Evolutionary conservation across 2,329 filamentous ascomycete genomes (phyloP), one percentile per base, ranked within the genome.

Genomic region (Teratosphaeria destructans): DNA sequence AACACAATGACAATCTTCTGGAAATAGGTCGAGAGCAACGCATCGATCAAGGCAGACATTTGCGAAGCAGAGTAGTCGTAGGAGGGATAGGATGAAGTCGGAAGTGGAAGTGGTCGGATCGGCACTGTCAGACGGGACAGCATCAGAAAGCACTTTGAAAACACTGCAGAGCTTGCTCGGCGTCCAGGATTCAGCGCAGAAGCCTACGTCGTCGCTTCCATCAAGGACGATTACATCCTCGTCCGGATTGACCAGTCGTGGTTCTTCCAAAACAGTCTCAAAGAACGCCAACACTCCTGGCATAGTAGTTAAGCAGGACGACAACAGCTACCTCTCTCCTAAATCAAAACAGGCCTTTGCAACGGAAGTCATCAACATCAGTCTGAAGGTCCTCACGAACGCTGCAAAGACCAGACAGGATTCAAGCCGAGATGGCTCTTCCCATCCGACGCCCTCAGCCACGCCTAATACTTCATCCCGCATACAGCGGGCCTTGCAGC

Each of bases 281-380:
- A 55, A 14, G 14, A 37, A n/a, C 16, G 12, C 12, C 8, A n/a
- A 23, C 53, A 5, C 26, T 16, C 4, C 12, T 23, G 27, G 26
- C 16, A 43, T 19, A 6, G 29, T 10, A 32, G 12, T 55, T 16
- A 37, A 55, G 29, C 5, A 34, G 16, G 14, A 32, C 19, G 34
- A 55, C 16, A 7, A 5, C 29, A 12, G 34, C 29, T 11, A 4
- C n/a, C 71, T 87, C 34, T 75, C 80, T 4, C 70, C 77, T 5
- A 83, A 81, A 65, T 86, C 90, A 60, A 84, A 81, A 71, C 85
- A 84, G 56, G 78, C 82, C 53, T 75, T 92, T 39, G 88, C 88
- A 12, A 90, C 88, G 0, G 83, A 90, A 62, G 78, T 90, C 39
- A 83, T 90, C 67, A 93, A 92, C 70, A 77, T 78, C 6, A 80